phyloP scores from a whole-genome alignment of 768 basidiomycete species.

The Tulasnella sp. region DNA sequence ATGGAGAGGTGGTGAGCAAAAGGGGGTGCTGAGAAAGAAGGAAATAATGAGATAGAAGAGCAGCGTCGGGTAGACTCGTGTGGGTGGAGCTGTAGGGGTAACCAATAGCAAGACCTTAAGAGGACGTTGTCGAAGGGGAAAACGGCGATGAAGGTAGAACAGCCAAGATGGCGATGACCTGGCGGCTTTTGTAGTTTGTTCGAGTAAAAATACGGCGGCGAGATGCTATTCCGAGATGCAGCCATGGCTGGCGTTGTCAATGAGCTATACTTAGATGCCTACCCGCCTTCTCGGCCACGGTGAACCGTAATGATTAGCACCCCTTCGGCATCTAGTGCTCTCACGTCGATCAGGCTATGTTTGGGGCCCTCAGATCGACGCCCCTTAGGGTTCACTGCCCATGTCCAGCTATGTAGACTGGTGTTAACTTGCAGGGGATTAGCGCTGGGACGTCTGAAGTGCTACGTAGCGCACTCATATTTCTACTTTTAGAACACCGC shows the following conservation, averaged over 20 bases:
- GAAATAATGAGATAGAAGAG: not conserved
- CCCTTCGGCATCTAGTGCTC: not conserved
- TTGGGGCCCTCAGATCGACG: not conserved
- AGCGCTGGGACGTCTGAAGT: not conserved
- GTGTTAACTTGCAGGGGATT: not conserved
- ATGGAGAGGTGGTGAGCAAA: not conserved
- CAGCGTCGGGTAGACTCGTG: not conserved
- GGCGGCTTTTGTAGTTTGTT: not conserved
- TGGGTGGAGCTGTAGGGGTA: not conserved
- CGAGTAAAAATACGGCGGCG: not conserved
- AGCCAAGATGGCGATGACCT: not conserved
- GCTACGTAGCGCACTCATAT: not conserved
- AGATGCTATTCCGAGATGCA: not conserved
- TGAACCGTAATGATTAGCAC: not conserved
- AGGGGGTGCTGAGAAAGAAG: not conserved
- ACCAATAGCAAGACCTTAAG: not conserved
- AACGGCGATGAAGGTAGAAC: not conserved
- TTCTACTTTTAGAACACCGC: not conserved
- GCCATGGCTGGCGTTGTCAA: not conserved
- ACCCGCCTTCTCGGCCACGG: not conserved
- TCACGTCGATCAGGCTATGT: not conserved
- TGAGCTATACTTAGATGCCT: not conserved
- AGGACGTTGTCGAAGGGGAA: not conserved
- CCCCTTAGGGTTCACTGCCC: not conserved
- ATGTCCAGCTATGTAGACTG: not conserved